Conservation (phyloP, 495 filamentous ascomycete species). For the Hypoxylon fuscum region DNA sequence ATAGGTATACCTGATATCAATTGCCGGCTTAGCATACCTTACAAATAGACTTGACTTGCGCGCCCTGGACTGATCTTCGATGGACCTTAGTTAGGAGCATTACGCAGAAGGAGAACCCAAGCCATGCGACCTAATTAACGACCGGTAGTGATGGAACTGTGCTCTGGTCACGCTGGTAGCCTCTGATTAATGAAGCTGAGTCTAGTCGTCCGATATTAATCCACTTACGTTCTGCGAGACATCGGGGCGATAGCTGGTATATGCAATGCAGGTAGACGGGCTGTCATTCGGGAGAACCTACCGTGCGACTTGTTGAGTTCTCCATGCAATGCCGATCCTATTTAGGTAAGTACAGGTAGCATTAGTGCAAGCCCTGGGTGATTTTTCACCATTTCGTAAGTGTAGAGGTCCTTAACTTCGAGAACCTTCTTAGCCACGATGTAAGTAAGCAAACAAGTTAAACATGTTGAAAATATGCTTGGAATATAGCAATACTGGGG, state of each 20-base stretch:
- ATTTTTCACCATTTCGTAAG: background rate
- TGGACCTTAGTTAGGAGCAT: conserved; percentile 7
- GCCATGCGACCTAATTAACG: conserved; percentile 15
- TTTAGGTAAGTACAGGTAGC: background rate
- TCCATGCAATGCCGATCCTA: conserved; percentile 9
- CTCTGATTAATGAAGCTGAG: conserved; percentile 16
- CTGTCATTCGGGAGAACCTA: conserved; percentile 12
- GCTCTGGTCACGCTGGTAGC: conserved; percentile 5
- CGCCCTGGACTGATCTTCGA: conserved; percentile 12
- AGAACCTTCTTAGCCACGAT: background rate
- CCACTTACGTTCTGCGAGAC: conserved; percentile 3
- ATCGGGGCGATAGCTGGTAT: background rate
- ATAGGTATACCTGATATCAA: background rate
- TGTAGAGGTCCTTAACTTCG: background rate
- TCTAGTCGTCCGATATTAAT: background rate
- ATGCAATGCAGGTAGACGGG: conserved; percentile 13
- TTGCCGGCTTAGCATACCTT: conserved; percentile 27
- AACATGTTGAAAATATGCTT: background rate
- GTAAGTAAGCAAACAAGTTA: background rate
- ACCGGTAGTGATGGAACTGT: conserved; percentile 6
- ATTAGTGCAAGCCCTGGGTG: background rate
- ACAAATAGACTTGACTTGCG: conserved; percentile 8
- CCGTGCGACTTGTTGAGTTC: background rate
- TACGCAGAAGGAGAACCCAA: conserved; percentile 4
- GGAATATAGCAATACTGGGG: no score